Evolutionary conservation across 768 basidiomycete species (phyloP).

Genomic region (Botryobasidium botryosum): DNA sequence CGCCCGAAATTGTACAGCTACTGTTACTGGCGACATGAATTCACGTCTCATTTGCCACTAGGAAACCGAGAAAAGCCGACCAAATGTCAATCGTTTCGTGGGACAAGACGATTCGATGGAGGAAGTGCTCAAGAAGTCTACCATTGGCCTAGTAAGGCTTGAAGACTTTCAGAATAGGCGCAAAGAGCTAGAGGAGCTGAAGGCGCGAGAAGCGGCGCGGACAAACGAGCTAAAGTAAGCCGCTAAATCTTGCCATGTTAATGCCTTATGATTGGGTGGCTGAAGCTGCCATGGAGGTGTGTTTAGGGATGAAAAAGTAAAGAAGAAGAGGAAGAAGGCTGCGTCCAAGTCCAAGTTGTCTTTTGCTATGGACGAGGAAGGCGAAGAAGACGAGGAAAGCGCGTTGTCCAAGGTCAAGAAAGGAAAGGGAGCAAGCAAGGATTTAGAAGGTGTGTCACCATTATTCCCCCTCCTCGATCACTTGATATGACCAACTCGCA

Average conservation of each 20-base stretch:
- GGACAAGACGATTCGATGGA: slow-evolving; percentile 92
- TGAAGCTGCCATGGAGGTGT: slow-evolving; percentile 6
- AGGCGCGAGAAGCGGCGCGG: slow-evolving; percentile 73
- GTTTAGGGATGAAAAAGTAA: slow-evolving; percentile 11
- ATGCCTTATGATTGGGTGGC: neutral
- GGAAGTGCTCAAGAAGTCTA: slow-evolving; percentile 77
- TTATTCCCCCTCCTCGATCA: neutral
- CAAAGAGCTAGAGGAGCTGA: slow-evolving; percentile 81
- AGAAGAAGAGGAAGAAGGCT: slow-evolving; percentile 83
- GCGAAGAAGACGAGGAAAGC: slow-evolving; percentile 23
- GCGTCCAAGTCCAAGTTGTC: slow-evolving; percentile 69
- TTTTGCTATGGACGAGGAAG: slow-evolving; percentile 79
- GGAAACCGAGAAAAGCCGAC: slow-evolving; percentile 86
- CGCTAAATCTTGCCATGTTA: slow-evolving; percentile 12
- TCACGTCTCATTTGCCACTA: slow-evolving; percentile 5
- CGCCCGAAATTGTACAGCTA: neutral
- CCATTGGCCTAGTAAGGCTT: slow-evolving; percentile 77
- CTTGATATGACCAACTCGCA: neutral
- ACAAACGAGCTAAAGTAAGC: slow-evolving; percentile 80
- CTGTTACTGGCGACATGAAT: neutral
- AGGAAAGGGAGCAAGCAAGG: neutral
- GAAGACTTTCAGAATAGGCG: slow-evolving; percentile 85
- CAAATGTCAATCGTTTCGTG: slow-evolving; percentile 76
- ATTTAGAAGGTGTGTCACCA: neutral
- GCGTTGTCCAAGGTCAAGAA: slow-evolving; percentile 4